Evolutionary conservation across 306 rosid species (phyloP), one percentile per base, ranked within the genome.

Genomic region (Cyclanthera cordifolia): DNA sequence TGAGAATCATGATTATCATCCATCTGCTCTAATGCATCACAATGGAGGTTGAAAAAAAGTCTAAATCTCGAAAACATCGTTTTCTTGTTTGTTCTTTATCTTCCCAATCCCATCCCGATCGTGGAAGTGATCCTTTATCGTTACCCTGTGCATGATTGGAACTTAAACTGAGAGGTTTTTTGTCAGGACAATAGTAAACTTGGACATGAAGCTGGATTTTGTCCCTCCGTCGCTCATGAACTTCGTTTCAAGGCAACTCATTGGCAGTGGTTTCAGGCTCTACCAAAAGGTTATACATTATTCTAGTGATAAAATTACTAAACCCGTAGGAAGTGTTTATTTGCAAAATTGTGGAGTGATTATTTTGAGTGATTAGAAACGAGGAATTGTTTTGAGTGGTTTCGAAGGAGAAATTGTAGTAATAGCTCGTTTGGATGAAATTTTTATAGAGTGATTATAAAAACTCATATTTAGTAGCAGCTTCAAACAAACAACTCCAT

Each of bases 131-230:
- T 23, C 6, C 13, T 43, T 64, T 63, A 37, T 43, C 19, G 21
- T 11, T 23, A 41, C 20, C 69, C 27, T 8, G 17, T 15, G 1
- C 23, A 41, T 4, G 19, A 64, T 64, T 28, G 49, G 70, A 61
- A 20, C 65, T 75, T 70, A 25, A 25, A 15, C 60, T 58, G 30
- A 64, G 24, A 76, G 56, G 71, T 76, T 82, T 77, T 28, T 28
- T 28, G 32, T 77, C 71, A 93, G 99, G 90, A 81, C 91, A 15
- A 90, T 88, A 78, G 97, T 85, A 51, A 94, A 70, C 83, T 64
- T 90, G 96, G 99, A 94, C 83, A 50, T 94, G 43, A 94, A 94
- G 95, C 67, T 94, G 83, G 97, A 90, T 69, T 82, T 94, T 24
- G 76, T 90, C 50, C 91, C 95, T 46, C 96, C 99, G 21, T 79